A percentile compares a stretch with the other conserved stretches of the same genome.
These are phyloP conservation scores for Phytophthora rubi DNA, from an alignment of 352 stramenopile species.

Conservation along the genomic window DNA sequence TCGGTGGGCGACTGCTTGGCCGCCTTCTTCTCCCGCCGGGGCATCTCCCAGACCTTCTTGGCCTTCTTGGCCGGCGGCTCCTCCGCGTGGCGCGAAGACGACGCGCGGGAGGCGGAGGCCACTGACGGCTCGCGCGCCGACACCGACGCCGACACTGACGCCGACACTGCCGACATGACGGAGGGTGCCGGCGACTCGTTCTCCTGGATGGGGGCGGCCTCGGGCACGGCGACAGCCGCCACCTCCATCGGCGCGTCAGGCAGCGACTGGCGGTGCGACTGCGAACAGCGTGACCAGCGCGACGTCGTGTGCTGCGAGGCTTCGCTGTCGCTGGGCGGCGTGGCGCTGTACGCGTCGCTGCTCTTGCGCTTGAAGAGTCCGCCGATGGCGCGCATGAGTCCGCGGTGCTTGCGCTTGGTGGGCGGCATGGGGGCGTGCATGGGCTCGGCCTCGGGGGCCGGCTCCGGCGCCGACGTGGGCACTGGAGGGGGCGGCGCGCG, in stretches of 20 bases:
- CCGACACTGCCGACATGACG: not conserved
- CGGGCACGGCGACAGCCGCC: conserved; percentile 10
- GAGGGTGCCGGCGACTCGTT: conserved; percentile 19
- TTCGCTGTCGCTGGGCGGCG: conserved; percentile 32
- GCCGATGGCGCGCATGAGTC: conserved; percentile 57
- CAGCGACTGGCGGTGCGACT: conserved; percentile 31
- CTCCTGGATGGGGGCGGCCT: conserved; percentile 23
- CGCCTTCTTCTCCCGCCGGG: conserved; percentile 14
- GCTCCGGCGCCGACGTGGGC: conserved; percentile 7
- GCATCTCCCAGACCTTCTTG: conserved; percentile 14
- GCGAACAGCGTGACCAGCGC: conserved; percentile 38
- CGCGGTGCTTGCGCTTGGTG: conserved; percentile 42
- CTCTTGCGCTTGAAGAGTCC: conserved; percentile 54
- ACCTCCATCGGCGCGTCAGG: conserved; percentile 28
- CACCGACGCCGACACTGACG: not conserved
- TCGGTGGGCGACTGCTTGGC: conserved; percentile 36
- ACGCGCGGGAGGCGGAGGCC: not conserved
- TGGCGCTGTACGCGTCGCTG: conserved; percentile 30
- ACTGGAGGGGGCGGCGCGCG: conserved; percentile 24
- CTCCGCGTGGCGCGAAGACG: conserved; percentile 10
- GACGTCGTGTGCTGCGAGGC: conserved; percentile 41
- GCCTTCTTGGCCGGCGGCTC: conserved; percentile 29
- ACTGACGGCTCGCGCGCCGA: not conserved
- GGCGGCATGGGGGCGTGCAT: conserved; percentile 6
- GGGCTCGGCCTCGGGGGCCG: conserved; percentile 8